Base-by-base conservation (phyloP, 2,329 filamentous ascomycete genomes). In the Drechslerella coelobrocha region DNA sequence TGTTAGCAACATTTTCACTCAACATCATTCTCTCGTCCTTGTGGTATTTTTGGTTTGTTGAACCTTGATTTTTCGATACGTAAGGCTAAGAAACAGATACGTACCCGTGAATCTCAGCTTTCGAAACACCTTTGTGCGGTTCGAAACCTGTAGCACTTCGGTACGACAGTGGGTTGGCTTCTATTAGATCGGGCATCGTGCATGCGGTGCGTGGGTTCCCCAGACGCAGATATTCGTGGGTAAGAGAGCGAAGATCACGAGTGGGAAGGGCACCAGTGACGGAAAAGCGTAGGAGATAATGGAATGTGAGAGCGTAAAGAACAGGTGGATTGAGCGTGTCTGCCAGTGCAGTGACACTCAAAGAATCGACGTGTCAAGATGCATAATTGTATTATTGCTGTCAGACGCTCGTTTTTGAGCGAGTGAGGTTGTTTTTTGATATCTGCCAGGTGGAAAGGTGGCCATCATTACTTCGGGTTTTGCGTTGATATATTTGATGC, bases 401-500 rank as follows among this genome's bases (percentile, higher is more conserved):
- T 8, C 9, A 21, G 19, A 34, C 50, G 66, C 59, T 71, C 66
- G 59, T 41, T 43, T 63, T 63, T 63, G 66, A 71, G 66, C 53
- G 52, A n/a, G 27, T 24, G 5, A 2, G 29, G 29, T 10, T 43
- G 43, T 55, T 55, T 23, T 56, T 31, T 53, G 29, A 24, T 45
- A 3, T 14, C 23, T 51, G 27, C 24, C 21, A 41, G 26, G 45
- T 54, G 17, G 14, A 5, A n/a, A 27, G 43, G 24, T 50, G 2
- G 21, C 34, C 19, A 47, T 63, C 59, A 71, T 60, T 71, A 48
- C 53, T 63, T 63, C 66, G 66, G 54, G 23, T 27, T 63, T 71
- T 71, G 66, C 48, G 66, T 53, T 45, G 66, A 14, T 71, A 71
- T 52, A 10, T 47, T 23, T 23, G 27, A 24, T 3, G 39, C n/a